Conservation (phyloP, 2,329 filamentous ascomycete genomes). For the Alternaria dauci region DNA sequence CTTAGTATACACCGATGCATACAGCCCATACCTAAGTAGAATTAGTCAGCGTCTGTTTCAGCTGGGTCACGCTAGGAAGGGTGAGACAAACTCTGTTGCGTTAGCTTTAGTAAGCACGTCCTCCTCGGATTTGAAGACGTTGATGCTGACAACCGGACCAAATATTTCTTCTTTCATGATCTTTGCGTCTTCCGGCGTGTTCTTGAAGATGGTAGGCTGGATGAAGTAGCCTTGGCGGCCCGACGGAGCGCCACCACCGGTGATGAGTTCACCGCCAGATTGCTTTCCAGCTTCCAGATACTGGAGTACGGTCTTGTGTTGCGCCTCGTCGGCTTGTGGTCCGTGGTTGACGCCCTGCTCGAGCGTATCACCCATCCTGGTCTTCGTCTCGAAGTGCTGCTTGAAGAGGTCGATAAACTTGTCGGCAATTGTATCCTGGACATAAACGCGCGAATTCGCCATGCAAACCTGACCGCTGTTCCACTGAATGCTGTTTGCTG, state of each 20-base stretch:
- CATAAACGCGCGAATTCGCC: constrained; percentile 66
- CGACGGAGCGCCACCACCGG: constrained; percentile 41
- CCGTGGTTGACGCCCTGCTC: constrained; percentile 74
- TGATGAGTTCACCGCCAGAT: constrained; percentile 55
- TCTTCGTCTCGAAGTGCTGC: constrained; percentile 39
- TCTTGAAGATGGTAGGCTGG: constrained; percentile 80
- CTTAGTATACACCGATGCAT: constrained; percentile 80
- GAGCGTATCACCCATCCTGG: constrained; percentile 65
- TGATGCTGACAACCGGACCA: constrained; percentile 81
- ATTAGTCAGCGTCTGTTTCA: constrained; percentile 14
- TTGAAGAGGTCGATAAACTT: constrained; percentile 55
- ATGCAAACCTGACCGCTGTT: constrained; percentile 69
- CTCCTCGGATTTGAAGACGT: constrained; percentile 78
- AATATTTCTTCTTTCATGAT: constrained; percentile 89
- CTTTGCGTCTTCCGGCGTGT: constrained; percentile 78
- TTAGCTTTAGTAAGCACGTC: constrained; percentile 83
- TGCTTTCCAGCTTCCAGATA: constrained; percentile 72
- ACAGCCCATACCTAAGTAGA: constrained; percentile 73
- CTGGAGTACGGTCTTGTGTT: constrained; percentile 58
- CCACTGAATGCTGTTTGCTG: constrained; percentile 59
- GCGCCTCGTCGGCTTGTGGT: constrained; percentile 61
- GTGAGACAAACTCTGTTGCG: constrained; percentile 66
- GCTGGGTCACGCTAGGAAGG: background rate
- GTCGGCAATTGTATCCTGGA: constrained; percentile 62
- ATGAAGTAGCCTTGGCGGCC: constrained; percentile 55